Base-by-base conservation (phyloP, 768 basidiomycete species). In the Hysterangium stoloniferum region DNA sequence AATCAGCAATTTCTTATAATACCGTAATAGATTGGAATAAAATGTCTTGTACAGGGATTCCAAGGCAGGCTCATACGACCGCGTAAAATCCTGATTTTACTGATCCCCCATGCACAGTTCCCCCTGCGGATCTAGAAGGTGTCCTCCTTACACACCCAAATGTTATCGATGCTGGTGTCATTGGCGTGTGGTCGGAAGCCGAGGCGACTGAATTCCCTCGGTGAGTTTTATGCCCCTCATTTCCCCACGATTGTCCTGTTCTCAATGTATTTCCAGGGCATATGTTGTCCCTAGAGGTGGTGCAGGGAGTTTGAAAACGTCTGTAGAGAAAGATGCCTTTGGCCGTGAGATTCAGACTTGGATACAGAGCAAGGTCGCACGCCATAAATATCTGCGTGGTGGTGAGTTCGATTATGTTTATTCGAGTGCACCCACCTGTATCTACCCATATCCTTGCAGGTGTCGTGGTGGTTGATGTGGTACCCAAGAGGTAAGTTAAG, bases 151-250 rank as follows among this genome's bases (percentile, higher is more conserved):
- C 77, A 4, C 84, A 93, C 58, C 81, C 84, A 1, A 76, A 83
- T 0, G 71, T 95, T 15, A 80, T 78, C 3, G 92, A 96, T 58
- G 76, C 74, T 1, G 90, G 82, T 7, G 91, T 95, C 17, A 83
- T 93, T 50, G 88, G 90, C 1, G 67, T 93, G 1, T 72, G 80
- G 3, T 77, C 72, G 53, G 71, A 72, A 4, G 72, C 73, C 46
- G 78, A 89, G 57, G 84, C 81, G 2, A 89, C 92, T 1, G 92
- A 95, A 64, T 69, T 91, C 3, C 92, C 90, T 1, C 76, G 85
- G 80, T 82, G 17, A 37, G 70, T 43, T 17, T 15, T n/a, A n/a
- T n/a, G n/a, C n/a, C n/a, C n/a, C n/a, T n/a, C n/a, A n/a, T n/a
- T 41, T 4, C n/a, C n/a, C n/a, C n/a, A n/a, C n/a, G n/a, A n/a